These are phyloP conservation scores for Purpureocillium lavendulum DNA, from an alignment of 2,329 filamentous ascomycete species.

Conservation along the genomic window DNA sequence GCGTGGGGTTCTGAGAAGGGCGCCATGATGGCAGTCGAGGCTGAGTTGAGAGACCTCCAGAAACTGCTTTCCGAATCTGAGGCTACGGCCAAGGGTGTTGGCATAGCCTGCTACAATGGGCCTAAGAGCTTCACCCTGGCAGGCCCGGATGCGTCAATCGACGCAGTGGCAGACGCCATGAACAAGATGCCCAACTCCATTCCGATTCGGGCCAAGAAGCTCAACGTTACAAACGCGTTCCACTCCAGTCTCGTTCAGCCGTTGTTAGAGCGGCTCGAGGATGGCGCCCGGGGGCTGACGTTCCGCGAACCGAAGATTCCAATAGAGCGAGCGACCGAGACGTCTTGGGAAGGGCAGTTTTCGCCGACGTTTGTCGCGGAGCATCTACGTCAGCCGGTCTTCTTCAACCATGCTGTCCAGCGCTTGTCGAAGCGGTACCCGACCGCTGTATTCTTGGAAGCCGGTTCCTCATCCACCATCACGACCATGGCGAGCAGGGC, in stretches of 20 bases:
- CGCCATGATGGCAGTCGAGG: constrained; percentile 29
- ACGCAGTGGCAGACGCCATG: constrained; percentile 10
- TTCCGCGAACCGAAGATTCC: constrained; percentile 4
- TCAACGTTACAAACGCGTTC: constrained; percentile 38
- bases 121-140: constrained; percentile 32
- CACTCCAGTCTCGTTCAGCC: constrained; percentile 33
- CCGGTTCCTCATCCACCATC: too few relatives aligned
- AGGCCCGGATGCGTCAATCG: constrained; percentile 23
- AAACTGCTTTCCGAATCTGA: constrained; percentile 8
- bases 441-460: too few relatives aligned
- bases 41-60: constrained; percentile 11
- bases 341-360: background rate
- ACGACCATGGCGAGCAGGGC: constrained; percentile 22
- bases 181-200: constrained; percentile 12
- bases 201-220: constrained; percentile 25
- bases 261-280: constrained; percentile 16
- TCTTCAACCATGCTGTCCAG: constrained; percentile 31
- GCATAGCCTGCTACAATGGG: constrained; percentile 40
- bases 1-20: constrained; percentile 26
- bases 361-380: constrained; percentile 14
- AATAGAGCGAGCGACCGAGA: constrained; percentile 6
- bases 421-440: constrained; percentile 31
- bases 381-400: constrained; percentile 35
- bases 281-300: constrained; percentile 11
- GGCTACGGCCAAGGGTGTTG: constrained; percentile 3